Evolutionary conservation across 805 yeast genomes (phyloP), one percentile per base, ranked within the genome.

Genomic region (Komagataella populi): DNA sequence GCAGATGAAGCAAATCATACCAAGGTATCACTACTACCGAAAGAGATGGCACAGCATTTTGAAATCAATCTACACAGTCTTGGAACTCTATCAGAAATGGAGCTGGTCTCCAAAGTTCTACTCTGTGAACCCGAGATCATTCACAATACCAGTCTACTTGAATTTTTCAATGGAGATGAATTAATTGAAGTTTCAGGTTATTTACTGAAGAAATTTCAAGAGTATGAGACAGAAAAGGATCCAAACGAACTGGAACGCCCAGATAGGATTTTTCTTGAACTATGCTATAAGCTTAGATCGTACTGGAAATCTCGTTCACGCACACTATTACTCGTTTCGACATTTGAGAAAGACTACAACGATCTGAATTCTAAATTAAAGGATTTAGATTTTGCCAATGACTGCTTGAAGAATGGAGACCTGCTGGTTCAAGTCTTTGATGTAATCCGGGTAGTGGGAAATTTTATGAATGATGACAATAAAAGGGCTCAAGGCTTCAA

Each of bases 1-100:
- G 44, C 17, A 3, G 73, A 68, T 52, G 70, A 67, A 60, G 76
- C 71, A 7, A 68, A 71, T 1, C 67, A 70, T 53, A 69, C 75
- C 51, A 74, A 77, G 57, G 59, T 78, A 3, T 60, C 81, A 0
- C 80, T 83, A 57, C 69, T 85, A 56, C 73, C 90, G 0, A 71
- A 89, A 54, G 93, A 85, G 55, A 60, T 83, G 17, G 82, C 87
- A 1, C 93, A 85, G 59, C 90, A 84, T 60, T 84, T 85, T 65
- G 88, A 88, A 45, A 85, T 85, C 58, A 85, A 85, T 59, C 69
- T 85, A 51, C 90, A 85, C 59, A 71, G 77, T 60, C 84, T 77
- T 62, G 75, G 80, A 17, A 64, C 65, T 30, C 60, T 74, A 39
- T 60, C 75, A 3, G 88, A 77, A 46, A 77, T 72, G 23, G 81